phyloP scores from a whole-genome alignment of 768 basidiomycete species.

The Russula sp. region DNA sequence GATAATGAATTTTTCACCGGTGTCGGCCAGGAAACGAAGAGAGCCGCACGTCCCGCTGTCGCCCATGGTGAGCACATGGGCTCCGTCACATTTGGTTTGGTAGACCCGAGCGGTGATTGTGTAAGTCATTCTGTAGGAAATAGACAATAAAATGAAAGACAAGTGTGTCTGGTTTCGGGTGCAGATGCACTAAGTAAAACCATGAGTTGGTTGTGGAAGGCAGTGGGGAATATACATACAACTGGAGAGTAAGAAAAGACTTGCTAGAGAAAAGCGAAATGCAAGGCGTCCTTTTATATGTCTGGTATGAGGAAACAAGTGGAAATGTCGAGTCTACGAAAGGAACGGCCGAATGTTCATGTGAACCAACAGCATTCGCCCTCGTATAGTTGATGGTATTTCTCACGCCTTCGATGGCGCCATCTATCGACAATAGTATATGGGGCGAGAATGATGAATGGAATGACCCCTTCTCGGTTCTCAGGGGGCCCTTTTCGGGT shows the following conservation, averaged over 20 bases:
- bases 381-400: neutral
- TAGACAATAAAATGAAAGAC: no score
- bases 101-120: constrained; percentile 23
- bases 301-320: neutral
- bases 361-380: neutral
- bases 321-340: neutral
- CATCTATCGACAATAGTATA: neutral
- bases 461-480: neutral
- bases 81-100: constrained; percentile 21
- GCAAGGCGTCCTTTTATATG: neutral
- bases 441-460: neutral
- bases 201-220: neutral
- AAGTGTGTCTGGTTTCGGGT: neutral
- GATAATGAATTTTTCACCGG: constrained; percentile 32
- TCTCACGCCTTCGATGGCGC: neutral
- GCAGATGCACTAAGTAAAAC: neutral
- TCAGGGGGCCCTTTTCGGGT: no score
- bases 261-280: neutral
- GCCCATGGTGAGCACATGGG: constrained; percentile 31
- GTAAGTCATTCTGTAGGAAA: constrained; percentile 25
- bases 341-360: neutral
- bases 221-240: neutral
- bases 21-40: constrained; percentile 31
- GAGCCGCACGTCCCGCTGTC: constrained; percentile 38
- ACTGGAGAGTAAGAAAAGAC: neutral